Percentiles rank a stretch among this genome's conserved stretches.
Conservation (phyloP, 306 rosid genomes). For the Macrotyloma uniflorum region DNA sequence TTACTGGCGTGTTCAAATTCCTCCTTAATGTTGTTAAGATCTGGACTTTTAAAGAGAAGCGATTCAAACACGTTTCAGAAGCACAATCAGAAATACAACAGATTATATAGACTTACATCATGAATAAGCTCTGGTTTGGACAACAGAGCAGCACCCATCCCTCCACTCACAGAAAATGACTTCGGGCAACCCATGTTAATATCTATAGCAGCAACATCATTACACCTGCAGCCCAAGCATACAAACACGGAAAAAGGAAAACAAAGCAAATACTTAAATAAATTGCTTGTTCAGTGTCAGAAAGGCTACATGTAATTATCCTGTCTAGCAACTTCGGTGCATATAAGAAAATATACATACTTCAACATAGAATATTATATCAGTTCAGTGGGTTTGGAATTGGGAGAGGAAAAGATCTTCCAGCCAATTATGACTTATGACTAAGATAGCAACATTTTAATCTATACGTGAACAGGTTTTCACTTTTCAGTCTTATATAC, state of each 20-base stretch:
- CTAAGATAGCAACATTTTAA: slow-evolving; percentile 21
- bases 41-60: slow-evolving; percentile 46
- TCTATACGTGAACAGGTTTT: background rate
- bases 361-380: background rate
- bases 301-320: slow-evolving; percentile 7
- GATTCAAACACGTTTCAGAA: slow-evolving; percentile 22
- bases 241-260: slow-evolving; percentile 16
- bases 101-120: slow-evolving; percentile 58
- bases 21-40: slow-evolving; percentile 85
- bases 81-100: slow-evolving; percentile 16
- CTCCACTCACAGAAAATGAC: slow-evolving; percentile 88
- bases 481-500: background rate
- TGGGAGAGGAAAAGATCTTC: background rate
- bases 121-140: slow-evolving; percentile 82
- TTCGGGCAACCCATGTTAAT: slow-evolving; percentile 96
- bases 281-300: slow-evolving; percentile 4
- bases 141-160: slow-evolving; percentile 91
- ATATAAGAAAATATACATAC: slow-evolving; percentile 5
- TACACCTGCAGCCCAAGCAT: slow-evolving; percentile 53
- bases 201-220: slow-evolving; percentile 89
- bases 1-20: slow-evolving; percentile 79
- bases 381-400: slow-evolving; percentile 5
- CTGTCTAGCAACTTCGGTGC: background rate
- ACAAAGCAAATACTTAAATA: background rate
- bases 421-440: background rate